Base-by-base conservation (phyloP, 768 basidiomycete species). In the Lactifluus piperatus region DNA sequence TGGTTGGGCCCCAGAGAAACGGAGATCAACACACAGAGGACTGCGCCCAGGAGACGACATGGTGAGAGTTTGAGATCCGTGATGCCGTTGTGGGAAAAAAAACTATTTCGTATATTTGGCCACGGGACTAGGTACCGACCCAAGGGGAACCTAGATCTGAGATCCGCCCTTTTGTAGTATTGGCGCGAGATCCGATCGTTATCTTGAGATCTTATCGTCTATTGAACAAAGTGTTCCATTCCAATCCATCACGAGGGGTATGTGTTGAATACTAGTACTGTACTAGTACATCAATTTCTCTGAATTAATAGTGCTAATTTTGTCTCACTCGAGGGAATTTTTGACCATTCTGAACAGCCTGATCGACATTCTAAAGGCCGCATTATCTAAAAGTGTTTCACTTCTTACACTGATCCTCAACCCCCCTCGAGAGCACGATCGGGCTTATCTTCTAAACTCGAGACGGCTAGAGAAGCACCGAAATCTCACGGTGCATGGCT, bases 21-120 rank as follows among this genome's bases (percentile, higher is more conserved):
- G 27, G 24, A 24, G 34, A 36, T 20, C 29, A 39, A 60, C 59
- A 44, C 26, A 48, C 39, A 67, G 67, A 62, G 44, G 67, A 63
- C 65, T 60, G 13, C 62, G 67, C 30, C 61, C 52, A 7, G 55
- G 58, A 13, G 64, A 62, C 11, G 68, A 63, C 68, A 69, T 69
- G 5, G 27, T 26, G 30, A 44, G 10, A 44, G 10, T 46, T 18
- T 16, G 16, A 5, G 14, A 18, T 18, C 37, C 37, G 5, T 18
- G 16, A 4, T 4, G 5, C 30, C 37, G 13, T 16, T 18, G n/a
- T 7, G 26, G 46, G 24, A 9, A 34, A 24, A 50, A 44, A 36
- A 41, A 47, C 18, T 39, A 20, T 1, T 32, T 24, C 4, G 4
- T 3, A 11, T 5, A 18, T 27, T 10, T 14, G 51, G 26, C 44